Conservation (phyloP, 805 yeast genomes). For the Myxozyma geophila region DNA sequence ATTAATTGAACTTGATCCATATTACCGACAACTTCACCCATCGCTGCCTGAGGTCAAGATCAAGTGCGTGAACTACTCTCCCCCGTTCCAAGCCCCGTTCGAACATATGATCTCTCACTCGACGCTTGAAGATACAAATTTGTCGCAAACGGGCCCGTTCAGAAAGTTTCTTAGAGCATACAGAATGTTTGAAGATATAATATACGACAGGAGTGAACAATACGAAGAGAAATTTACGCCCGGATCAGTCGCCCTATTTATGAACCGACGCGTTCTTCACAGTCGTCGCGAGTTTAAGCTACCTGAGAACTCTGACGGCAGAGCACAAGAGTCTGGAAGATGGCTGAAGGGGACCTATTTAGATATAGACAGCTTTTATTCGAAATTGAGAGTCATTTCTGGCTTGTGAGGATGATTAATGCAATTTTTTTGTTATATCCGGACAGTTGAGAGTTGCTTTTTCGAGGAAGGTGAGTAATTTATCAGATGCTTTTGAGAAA, state of each 20-base stretch:
- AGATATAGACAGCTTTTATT: constrained; percentile 70
- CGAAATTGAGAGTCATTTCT: constrained; percentile 55
- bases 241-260: constrained; percentile 67
- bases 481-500: too few species aligned
- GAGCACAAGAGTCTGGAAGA: constrained; percentile 51
- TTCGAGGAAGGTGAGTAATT: not conserved
- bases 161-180: constrained; percentile 55
- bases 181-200: constrained; percentile 61
- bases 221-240: constrained; percentile 59
- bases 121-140: constrained; percentile 46
- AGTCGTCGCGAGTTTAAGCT: constrained; percentile 55
- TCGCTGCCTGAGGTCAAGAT: constrained; percentile 45
- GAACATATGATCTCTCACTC: constrained; percentile 46
- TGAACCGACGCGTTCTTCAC: constrained; percentile 72
- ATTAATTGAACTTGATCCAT: constrained; percentile 60
- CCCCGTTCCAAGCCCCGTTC: constrained; percentile 82
- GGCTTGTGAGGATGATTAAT: constrained; percentile 25
- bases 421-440: not conserved
- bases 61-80: constrained; percentile 71
- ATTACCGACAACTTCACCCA: constrained; percentile 33
- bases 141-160: constrained; percentile 45
- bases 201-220: constrained; percentile 60
- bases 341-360: constrained; percentile 79
- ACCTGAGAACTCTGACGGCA: constrained; percentile 25
- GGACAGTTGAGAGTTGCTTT: not conserved